phyloP scores from a whole-genome alignment of 257 asterid species.

The Handroanthus guayacan region DNA sequence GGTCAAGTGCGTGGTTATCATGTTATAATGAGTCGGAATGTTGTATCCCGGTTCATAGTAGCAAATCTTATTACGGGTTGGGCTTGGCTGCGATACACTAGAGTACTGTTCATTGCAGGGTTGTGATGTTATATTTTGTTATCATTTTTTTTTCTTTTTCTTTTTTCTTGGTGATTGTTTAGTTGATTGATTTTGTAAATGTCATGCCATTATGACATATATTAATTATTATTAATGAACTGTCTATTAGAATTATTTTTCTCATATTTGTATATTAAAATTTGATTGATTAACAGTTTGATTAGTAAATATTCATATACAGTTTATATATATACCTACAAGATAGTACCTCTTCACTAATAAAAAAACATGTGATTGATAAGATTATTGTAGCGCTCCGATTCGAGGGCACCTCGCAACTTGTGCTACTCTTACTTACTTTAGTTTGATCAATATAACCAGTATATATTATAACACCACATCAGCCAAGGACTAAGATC shows the following conservation, averaged over 20 bases:
- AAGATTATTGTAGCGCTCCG: no score
- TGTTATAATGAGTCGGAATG: conserved; percentile 53
- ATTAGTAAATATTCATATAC: no score
- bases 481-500: no score
- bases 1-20: conserved; percentile 79
- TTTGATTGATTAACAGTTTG: no score
- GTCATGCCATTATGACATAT: conserved; percentile 61
- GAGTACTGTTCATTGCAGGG: conserved; percentile 78
- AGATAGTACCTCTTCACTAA: no score
- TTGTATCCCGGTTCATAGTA: conserved; percentile 70
- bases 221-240: conserved; percentile 15
- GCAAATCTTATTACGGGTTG: conserved; percentile 76
- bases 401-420: no score
- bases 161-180: conserved; percentile 37
- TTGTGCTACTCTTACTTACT: no score
- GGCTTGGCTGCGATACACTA: conserved; percentile 85
- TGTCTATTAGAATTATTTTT: conserved; percentile 25
- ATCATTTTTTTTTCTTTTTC: background rate
- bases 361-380: no score
- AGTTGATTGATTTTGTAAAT: conserved; percentile 58
- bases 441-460: no score
- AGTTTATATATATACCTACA: no score
- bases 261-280: background rate
- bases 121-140: conserved; percentile 45
- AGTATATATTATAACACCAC: no score